Conservation (phyloP, 1,139 yeast species). For the Magnusiomyces clavatus region DNA sequence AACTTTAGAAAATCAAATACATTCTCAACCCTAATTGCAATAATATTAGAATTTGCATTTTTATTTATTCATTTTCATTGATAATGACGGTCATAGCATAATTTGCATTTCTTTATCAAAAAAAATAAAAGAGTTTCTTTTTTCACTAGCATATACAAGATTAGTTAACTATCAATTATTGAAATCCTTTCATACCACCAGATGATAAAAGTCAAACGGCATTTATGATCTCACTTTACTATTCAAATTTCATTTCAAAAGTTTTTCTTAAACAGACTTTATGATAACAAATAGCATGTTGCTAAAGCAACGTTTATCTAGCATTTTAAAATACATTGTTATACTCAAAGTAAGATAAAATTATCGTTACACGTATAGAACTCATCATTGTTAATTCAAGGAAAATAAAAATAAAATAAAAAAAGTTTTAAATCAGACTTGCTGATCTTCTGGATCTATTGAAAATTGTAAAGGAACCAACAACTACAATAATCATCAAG, state of each 20-base stretch:
- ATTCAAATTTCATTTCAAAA: no score
- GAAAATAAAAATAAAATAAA: no score
- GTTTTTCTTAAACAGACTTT: no score
- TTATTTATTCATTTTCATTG: not conserved
- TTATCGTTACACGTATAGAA: not conserved
- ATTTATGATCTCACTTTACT: no score
- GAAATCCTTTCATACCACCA: not conserved
- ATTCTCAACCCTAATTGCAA: constrained; percentile 1
- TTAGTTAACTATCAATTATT: no score
- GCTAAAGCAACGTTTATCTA: no score
- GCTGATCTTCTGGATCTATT: no score
- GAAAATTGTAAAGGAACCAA: constrained; percentile 6
- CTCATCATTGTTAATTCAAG: constrained; percentile 19
- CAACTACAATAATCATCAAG: not conserved
- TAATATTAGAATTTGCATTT: constrained; percentile 1
- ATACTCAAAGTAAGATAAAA: no score
- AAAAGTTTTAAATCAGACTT: no score
- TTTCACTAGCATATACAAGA: no score
- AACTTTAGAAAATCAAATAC: constrained; percentile 18
- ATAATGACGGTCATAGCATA: not conserved
- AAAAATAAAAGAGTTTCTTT: not conserved
- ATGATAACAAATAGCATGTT: no score
- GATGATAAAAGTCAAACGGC: not conserved
- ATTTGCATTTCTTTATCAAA: not conserved
- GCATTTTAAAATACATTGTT: no score